Evolutionary conservation across 2,329 filamentous ascomycete species (phyloP).

Genomic region (Tolypocladium pustulatum): DNA sequence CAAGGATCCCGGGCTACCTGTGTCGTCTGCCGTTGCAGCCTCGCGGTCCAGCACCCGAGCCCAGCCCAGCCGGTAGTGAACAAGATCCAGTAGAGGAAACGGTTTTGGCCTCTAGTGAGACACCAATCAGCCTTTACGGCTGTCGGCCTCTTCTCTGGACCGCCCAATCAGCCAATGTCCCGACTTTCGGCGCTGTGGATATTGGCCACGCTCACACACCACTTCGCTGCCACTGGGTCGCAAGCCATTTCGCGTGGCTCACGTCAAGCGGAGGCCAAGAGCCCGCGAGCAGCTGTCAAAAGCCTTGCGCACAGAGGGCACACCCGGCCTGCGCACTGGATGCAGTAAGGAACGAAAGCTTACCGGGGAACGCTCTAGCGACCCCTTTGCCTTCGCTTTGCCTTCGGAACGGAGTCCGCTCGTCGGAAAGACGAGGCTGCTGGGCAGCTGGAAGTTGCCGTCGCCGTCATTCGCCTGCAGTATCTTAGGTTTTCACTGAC

Average conservation of each 20-base stretch:
- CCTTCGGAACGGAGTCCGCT: neutral
- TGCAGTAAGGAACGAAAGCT: neutral
- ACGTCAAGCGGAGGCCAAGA: neutral
- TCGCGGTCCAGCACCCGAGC: neutral
- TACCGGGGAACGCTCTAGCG: neutral
- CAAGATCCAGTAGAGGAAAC: neutral
- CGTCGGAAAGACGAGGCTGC: neutral
- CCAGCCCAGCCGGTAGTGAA: neutral
- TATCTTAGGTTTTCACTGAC: neutral
- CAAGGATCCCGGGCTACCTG: neutral
- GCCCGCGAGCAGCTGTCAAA: neutral
- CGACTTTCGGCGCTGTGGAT: neutral
- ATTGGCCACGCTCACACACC: neutral
- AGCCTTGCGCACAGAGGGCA: neutral
- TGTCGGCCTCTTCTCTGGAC: neutral
- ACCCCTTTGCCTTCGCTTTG: neutral
- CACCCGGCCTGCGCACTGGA: neutral
- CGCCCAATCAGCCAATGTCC: neutral
- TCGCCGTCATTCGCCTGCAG: neutral
- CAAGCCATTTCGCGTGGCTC: neutral
- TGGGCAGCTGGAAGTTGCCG: neutral
- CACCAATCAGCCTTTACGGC: neutral
- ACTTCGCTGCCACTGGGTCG: neutral
- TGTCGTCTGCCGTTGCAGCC: neutral
- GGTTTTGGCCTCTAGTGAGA: neutral